These are phyloP conservation scores for Saxophila tyrrhenica DNA, from an alignment of 495 filamentous ascomycete genomes.

Conservation along the genomic window DNA sequence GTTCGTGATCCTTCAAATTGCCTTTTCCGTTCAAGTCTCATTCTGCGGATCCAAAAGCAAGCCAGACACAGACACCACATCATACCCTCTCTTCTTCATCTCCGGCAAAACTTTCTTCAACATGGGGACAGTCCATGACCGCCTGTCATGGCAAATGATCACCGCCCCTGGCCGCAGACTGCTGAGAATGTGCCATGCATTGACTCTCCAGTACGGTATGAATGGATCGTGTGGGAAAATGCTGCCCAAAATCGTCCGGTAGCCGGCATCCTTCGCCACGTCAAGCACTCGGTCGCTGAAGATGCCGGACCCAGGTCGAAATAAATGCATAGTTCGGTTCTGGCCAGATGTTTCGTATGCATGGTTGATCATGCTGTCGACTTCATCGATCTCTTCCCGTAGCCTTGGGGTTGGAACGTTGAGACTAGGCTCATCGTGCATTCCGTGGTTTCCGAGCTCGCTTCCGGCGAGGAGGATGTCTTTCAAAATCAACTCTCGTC, in stretches of 20 bases:
- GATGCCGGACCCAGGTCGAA: slow-evolving; percentile 71
- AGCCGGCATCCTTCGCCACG: slow-evolving; percentile 44
- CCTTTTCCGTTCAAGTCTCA: too few relatives aligned
- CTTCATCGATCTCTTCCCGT: slow-evolving; percentile 31
- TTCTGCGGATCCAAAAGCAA: slow-evolving; percentile 39
- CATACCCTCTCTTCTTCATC: slow-evolving; percentile 54
- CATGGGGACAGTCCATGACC: slow-evolving; percentile 70
- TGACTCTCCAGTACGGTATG: slow-evolving; percentile 52
- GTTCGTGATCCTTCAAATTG: too few relatives aligned
- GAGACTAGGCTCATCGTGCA: slow-evolving; percentile 65
- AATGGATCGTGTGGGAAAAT: slow-evolving; percentile 84
- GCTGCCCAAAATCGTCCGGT: slow-evolving; percentile 60
- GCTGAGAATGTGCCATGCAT: slow-evolving; percentile 68
- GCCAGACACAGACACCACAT: slow-evolving; percentile 53
- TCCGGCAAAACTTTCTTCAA: slow-evolving; percentile 57
- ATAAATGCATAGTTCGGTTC: slow-evolving; percentile 38
- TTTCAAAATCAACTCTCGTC: slow-evolving; percentile 45
- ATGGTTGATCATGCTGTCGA: slow-evolving; percentile 38
- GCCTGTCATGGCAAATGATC: slow-evolving; percentile 72
- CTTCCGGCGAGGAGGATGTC: slow-evolving; percentile 52
- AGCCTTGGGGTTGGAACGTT: slow-evolving; percentile 25
- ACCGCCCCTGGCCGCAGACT: slow-evolving; percentile 66
- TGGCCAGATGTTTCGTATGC: slow-evolving; percentile 39
- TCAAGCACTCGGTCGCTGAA: slow-evolving; percentile 57
- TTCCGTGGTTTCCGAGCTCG: slow-evolving; percentile 76